phyloP scores from a whole-genome alignment of 352 stramenopile species.

The Pythium coloratum region DNA sequence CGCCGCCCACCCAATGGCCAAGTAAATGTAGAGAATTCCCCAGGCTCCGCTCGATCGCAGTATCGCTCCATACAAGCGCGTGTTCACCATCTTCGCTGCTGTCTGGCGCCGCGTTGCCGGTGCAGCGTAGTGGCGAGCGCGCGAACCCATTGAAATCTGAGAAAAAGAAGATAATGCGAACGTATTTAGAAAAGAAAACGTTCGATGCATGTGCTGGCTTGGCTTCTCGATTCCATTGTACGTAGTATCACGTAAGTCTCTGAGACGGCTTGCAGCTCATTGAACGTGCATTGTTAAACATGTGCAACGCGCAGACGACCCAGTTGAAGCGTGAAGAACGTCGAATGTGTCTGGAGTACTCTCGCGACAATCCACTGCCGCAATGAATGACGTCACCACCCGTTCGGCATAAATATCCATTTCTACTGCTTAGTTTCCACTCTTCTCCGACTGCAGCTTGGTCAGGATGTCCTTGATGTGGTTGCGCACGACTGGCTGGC shows the following conservation, averaged over 20 bases:
- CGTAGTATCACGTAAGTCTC: neutral
- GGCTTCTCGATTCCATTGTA: neutral
- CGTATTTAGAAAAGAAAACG: conserved; percentile 15
- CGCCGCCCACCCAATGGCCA: conserved; percentile 98
- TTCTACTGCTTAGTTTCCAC: conserved; percentile 15
- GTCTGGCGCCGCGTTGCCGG: neutral
- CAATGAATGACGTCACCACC: too few species aligned
- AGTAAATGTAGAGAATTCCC: conserved; percentile 78
- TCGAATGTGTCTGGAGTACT: too few species aligned
- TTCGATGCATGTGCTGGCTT: conserved; percentile 1
- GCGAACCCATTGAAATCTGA: neutral
- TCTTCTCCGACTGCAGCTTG: conserved; percentile 63
- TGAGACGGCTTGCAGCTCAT: neutral
- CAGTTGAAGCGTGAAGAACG: neutral
- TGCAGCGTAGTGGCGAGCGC: neutral
- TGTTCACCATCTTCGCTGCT: neutral
- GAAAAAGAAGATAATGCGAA: conserved; percentile 17
- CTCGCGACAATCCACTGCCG: too few species aligned
- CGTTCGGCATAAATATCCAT: conserved; percentile 18
- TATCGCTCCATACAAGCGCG: conserved; percentile 2
- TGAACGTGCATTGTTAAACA: too few species aligned
- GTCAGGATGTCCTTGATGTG: conserved; percentile 84
- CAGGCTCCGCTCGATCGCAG: neutral
- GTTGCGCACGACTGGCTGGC: conserved; percentile 84
- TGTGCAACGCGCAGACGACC: too few species aligned